These are phyloP conservation scores for Aegilops umbellulata DNA, from an alignment of 176 grass and related monocot species.

Conservation along the genomic window DNA sequence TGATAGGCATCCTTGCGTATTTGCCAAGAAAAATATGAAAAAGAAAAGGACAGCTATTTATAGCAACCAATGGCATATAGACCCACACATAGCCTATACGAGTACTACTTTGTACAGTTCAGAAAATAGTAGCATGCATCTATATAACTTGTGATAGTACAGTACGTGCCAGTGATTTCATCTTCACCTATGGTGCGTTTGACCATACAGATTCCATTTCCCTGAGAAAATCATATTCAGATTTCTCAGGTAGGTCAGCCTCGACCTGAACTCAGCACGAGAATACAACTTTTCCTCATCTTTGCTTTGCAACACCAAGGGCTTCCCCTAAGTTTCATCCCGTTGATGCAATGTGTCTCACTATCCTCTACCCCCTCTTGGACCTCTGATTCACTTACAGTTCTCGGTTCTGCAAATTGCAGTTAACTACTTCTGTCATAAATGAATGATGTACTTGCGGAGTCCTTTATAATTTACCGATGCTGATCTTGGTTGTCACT, in stretches of 20 bases:
- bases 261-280: too few species aligned
- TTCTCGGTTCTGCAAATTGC: not conserved
- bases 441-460: constrained; percentile 5
- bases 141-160: not conserved
- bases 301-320: too few species aligned
- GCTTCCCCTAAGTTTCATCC: not conserved
- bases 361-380: not conserved
- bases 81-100: not conserved
- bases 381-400: not conserved
- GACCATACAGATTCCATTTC: not conserved
- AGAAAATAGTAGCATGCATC: not conserved
- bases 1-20: too few species aligned
- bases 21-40: not conserved
- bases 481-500: constrained; percentile 46
- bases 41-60: not conserved
- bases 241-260: too few species aligned
- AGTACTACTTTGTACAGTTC: not conserved
- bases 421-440: not conserved
- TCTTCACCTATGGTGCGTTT: not conserved
- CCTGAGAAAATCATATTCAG: not conserved
- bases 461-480: constrained; percentile 30
- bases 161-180: not conserved
- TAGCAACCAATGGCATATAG: not conserved
- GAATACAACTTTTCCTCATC: too few species aligned
- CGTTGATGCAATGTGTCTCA: not conserved